Percentiles rank a stretch among this genome's conserved stretches.
These are phyloP conservation scores for Mycena metata DNA, from an alignment of 768 basidiomycete species.

Conservation along the genomic window DNA sequence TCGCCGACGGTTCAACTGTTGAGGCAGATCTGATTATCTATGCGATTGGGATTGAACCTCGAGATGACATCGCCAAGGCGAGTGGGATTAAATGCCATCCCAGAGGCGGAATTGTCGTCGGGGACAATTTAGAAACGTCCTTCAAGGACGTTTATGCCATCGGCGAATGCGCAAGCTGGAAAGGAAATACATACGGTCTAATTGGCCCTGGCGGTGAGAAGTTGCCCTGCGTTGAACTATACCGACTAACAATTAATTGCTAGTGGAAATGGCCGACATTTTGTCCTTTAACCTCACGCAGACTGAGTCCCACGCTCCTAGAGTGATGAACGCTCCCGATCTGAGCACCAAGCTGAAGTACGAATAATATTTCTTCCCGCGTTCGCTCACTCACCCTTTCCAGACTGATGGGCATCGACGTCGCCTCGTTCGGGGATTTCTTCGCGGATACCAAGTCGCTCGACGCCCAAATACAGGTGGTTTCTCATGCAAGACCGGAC, in stretches of 20 bases:
- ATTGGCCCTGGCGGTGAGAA: constrained; percentile 79
- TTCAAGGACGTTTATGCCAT: constrained; percentile 76
- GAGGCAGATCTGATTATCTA: constrained; percentile 71
- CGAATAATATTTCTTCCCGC: neutral
- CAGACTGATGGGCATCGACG: constrained; percentile 69
- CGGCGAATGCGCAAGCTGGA: constrained; percentile 83
- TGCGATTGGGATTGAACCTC: constrained; percentile 78
- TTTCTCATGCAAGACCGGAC: constrained; percentile 24
- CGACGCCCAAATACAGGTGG: constrained; percentile 40
- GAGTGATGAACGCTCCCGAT: constrained; percentile 70
- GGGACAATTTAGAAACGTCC: constrained; percentile 69
- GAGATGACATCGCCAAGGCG: constrained; percentile 73
- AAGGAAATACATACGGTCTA: constrained; percentile 76
- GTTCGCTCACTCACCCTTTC: neutral
- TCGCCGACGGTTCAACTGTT: constrained; percentile 62
- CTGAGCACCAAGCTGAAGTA: constrained; percentile 77
- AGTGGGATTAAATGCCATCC: constrained; percentile 64
- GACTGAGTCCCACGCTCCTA: constrained; percentile 50
- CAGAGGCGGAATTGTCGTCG: constrained; percentile 70
- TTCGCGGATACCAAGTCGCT: constrained; percentile 67
- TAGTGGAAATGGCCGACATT: constrained; percentile 81
- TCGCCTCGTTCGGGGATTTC: constrained; percentile 81
- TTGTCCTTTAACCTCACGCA: constrained; percentile 80
- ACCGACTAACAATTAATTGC: neutral
- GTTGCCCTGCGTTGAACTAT: constrained; percentile 11